Conservation (phyloP, 2,329 filamentous ascomycete genomes). For the Stemphylium lycopersici region DNA sequence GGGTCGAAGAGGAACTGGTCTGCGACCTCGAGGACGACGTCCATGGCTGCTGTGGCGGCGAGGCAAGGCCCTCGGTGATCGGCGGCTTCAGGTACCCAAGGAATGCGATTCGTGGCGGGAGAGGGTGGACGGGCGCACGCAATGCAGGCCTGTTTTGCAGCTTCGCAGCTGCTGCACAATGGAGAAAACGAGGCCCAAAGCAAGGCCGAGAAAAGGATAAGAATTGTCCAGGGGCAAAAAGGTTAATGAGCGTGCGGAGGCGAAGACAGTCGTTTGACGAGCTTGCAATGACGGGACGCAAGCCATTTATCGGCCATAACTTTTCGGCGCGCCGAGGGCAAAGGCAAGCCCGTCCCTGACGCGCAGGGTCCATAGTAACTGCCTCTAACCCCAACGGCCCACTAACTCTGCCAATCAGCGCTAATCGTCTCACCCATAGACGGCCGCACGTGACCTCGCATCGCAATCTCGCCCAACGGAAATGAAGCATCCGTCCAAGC, state of each 20-base stretch:
- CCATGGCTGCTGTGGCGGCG: constrained; percentile 64
- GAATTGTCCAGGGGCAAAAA: constrained; percentile 1
- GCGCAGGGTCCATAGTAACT: constrained; percentile 3
- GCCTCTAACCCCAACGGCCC: neutral
- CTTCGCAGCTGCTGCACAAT: neutral
- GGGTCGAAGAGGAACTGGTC: constrained; percentile 85
- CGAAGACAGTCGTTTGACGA: constrained; percentile 10
- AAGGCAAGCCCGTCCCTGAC: constrained; percentile 1
- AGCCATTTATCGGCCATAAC: constrained; percentile 14
- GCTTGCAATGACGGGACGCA: constrained; percentile 9
- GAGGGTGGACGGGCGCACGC: neutral
- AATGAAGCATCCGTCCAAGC: constrained; percentile 9
- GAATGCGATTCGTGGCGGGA: constrained; percentile 27
- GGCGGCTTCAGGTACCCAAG: constrained; percentile 26
- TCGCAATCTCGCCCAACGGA: constrained; percentile 11
- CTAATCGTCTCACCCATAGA: neutral
- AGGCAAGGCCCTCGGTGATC: constrained; percentile 12
- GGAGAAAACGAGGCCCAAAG: neutral
- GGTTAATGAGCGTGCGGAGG: constrained; percentile 10
- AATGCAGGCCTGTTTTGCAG: neutral
- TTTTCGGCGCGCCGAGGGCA: constrained; percentile 15
- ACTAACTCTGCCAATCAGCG: constrained; percentile 12
- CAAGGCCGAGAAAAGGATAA: neutral
- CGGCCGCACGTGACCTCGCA: constrained; percentile 5
- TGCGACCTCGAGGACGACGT: constrained; percentile 84